Base-by-base conservation (phyloP, 1,139 yeast genomes). In the Yamadazyma jaroonii region DNA sequence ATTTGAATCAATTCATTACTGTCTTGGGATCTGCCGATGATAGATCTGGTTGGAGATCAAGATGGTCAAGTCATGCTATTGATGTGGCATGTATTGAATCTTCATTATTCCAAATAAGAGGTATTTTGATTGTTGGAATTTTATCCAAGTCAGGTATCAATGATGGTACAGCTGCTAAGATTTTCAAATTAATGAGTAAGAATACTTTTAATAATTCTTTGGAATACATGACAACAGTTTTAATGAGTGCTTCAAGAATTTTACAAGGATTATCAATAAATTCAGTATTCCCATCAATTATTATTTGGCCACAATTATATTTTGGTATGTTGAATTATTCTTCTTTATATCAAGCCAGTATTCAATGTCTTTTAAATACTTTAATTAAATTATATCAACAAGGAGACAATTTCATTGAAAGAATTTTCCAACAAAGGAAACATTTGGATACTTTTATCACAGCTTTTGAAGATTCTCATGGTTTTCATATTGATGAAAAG, bases 41-140 rank as follows among this genome's bases (percentile, higher is more conserved):
- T 36, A 71, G 74, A 34, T 68, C 74, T 6, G 68, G 72, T 29
- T 84, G 92, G 87, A 67, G 79, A 47, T 65, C 82, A 7, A 72
- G 85, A 40, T 86, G 92, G 88, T 72, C 79, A 45, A 71, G 84
- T 23, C 75, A 79, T 50, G 77, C 84, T 1, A 66, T 83, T 49
- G 81, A 79, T 46, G 75, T 84, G 14, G 85, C 89, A 1, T 81
- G 83, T 49, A 69, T 74, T 32, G 60, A 65, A 10, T 71, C 72
- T 24, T 79, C 90, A 0, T 73, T 81, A 20, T 69, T 87, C 40
- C 90, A 87, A 53, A 77, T 80, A 7, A 69, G 95, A 39, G 88
- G 94, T 0, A 65, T 85, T 40, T 66, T 87, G 46, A 74, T 86
- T 6, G 71, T 85, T 23, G 95, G 96, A 27, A 79, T 84, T 32